Percentiles rank a stretch among this genome's conserved stretches.
Conservation (phyloP, 2,329 filamentous ascomycete genomes). For the Trichoderma sp. region DNA sequence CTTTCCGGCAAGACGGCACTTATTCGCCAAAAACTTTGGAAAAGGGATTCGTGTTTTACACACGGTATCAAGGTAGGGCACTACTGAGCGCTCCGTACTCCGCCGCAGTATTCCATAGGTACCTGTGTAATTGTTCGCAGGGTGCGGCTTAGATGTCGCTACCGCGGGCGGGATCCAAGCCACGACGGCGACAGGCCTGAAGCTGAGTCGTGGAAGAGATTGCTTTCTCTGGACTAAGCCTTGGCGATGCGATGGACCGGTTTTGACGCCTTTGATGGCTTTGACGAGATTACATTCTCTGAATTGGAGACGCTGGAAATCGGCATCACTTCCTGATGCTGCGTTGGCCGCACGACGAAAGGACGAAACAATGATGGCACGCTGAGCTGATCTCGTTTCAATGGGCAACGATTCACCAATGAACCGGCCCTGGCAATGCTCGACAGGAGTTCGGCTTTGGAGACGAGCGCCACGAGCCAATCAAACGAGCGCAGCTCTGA, state of each 20-base stretch:
- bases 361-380: not conserved
- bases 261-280: not conserved
- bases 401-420: not conserved
- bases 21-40: not conserved
- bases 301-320: not conserved
- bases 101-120: not conserved
- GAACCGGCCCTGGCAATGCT: slow-evolving; percentile 10
- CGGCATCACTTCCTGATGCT: not conserved
- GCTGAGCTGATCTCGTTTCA: slow-evolving; percentile 16
- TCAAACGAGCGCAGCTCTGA: not conserved
- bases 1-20: slow-evolving; percentile 16
- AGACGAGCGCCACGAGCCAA: not conserved
- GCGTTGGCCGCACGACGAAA: slow-evolving; percentile 9
- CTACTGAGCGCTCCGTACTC: not conserved
- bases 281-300: not conserved
- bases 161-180: slow-evolving; percentile 11
- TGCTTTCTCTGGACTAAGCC: slow-evolving; percentile 1
- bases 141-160: slow-evolving; percentile 3
- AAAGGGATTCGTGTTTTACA: not conserved
- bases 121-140: not conserved
- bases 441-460: slow-evolving; percentile 5
- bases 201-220: slow-evolving; percentile 16
- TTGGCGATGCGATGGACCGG: slow-evolving; percentile 1
- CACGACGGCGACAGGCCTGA: slow-evolving; percentile 8
- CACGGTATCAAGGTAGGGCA: not conserved